Evolutionary conservation across 2,329 filamentous ascomycete species (phyloP), one percentile per base, ranked within the genome.

Genomic region (Scopulariopsis brevicaulis): DNA sequence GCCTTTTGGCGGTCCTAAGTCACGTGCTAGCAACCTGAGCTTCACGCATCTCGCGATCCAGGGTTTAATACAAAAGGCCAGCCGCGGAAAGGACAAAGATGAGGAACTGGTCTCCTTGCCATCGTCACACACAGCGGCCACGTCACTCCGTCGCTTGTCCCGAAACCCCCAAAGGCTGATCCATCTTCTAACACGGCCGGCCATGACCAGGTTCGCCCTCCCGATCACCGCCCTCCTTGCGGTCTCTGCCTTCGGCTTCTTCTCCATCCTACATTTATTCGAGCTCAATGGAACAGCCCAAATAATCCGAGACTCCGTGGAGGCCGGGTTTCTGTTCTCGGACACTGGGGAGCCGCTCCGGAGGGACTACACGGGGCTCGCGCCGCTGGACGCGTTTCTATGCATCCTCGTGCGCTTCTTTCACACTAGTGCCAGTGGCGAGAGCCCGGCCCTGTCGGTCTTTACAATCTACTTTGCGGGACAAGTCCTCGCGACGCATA

Each of bases 401-500:
- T 59, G 58, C 14, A 56, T 61, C 55, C 53, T 62, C 11, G 59
- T 65, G 14, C 48, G 54, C 5, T 61, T 63, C 40, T 64, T 63
- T 52, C 62, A 62, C 52, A 61, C 63, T 1, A 54, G 59, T 25
- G 56, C 62, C 11, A 56, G 46, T 11, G 63, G 62, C 5, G 58
- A 59, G 24, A 57, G 53, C 11, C 61, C 61, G 0, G 53, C 55
- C 0, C 48, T 64, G 22, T 60, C 61, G 1, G 20, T 66, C 2
- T 65, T 65, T 37, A 59, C 59, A 2, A 25, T 61, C 18, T 65
- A 64, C 43, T 62, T 64, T 53, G 53, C 56, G 4, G 62, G 63
- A 11, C 65, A 66, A 59, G 12, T 63, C 2, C 8, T 64, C 25
- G 57, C 64, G 15, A 32, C 65, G 54, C 61, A 65, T 18, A 48